These are phyloP conservation scores for Nemophila menziesii DNA, from an alignment of 257 asterid species.

Conservation along the genomic window DNA sequence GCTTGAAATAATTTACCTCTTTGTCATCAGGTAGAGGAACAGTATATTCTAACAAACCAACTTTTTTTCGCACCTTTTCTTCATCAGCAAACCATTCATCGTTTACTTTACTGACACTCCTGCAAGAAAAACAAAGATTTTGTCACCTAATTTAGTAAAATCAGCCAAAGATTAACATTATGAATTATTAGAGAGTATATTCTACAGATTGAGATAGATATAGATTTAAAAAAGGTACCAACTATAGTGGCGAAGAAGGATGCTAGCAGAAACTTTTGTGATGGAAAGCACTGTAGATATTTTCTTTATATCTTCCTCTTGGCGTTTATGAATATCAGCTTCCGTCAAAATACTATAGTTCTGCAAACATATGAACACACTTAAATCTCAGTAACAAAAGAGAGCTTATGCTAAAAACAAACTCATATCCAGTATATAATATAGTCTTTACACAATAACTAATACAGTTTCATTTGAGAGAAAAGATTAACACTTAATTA, in stretches of 20 bases:
- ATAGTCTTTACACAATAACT: too few species aligned
- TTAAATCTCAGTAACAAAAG: too few species aligned
- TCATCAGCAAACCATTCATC: constrained; percentile 87
- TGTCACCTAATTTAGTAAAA: too few species aligned
- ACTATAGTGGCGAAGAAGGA: constrained; percentile 80
- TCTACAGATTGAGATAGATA: background rate
- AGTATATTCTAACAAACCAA: constrained; percentile 57
- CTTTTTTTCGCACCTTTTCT: constrained; percentile 57
- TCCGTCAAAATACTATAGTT: constrained; percentile 66
- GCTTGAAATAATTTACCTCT: too few species aligned
- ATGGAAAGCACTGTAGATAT: constrained; percentile 74
- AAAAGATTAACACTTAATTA: too few species aligned
- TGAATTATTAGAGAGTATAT: background rate
- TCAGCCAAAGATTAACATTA: too few species aligned
- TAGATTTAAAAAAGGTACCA: constrained; percentile 36
- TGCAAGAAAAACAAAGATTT: constrained; percentile 39
- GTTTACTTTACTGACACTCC: constrained; percentile 90
- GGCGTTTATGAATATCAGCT: constrained; percentile 67
- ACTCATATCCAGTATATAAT: too few species aligned
- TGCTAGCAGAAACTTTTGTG: constrained; percentile 71
- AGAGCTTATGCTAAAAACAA: too few species aligned
- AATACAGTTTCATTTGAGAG: background rate
- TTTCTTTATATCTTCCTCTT: constrained; percentile 66
- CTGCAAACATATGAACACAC: constrained; percentile 29
- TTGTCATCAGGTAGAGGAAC: constrained; percentile 15